phyloP scores from a whole-genome alignment of 805 yeast genomes.

The Teunomyces gatunensis region DNA sequence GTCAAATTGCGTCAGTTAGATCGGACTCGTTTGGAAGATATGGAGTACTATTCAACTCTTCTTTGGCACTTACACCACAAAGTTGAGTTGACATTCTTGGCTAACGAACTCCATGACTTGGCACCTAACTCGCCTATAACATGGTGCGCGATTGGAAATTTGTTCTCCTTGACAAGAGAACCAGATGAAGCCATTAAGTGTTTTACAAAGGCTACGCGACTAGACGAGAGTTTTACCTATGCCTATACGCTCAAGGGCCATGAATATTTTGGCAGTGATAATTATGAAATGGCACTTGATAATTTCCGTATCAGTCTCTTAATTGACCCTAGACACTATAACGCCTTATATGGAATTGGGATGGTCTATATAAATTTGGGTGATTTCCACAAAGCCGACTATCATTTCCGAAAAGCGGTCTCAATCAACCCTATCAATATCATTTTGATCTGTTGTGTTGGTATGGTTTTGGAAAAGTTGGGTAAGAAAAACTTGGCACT shows the following conservation, averaged over 20 bases:
- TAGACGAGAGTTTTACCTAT: conserved; percentile 72
- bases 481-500: conserved; percentile 70
- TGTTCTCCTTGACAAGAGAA: conserved; percentile 78
- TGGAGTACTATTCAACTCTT: conserved; percentile 88
- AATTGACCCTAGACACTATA: conserved; percentile 80
- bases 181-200: conserved; percentile 88
- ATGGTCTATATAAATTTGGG: conserved; percentile 89
- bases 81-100: conserved; percentile 72
- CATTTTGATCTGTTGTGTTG: conserved; percentile 87
- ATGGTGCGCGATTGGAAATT: conserved; percentile 90
- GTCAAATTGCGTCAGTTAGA: conserved; percentile 62
- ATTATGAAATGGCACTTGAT: conserved; percentile 83
- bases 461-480: conserved; percentile 83
- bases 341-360: conserved; percentile 94
- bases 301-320: conserved; percentile 77
- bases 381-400: conserved; percentile 76
- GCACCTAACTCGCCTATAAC: conserved; percentile 72
- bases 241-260: conserved; percentile 94
- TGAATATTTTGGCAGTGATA: conserved; percentile 83
- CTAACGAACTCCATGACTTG: conserved; percentile 73
- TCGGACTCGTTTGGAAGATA: conserved; percentile 76
- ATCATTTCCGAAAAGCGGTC: conserved; percentile 83
- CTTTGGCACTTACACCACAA: conserved; percentile 91
- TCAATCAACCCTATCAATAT: conserved; percentile 88
- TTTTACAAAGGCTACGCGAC: conserved; percentile 71